These are phyloP conservation scores for Exophiala spinifera DNA, from an alignment of 2,329 filamentous ascomycete genomes.

Conservation along the genomic window DNA sequence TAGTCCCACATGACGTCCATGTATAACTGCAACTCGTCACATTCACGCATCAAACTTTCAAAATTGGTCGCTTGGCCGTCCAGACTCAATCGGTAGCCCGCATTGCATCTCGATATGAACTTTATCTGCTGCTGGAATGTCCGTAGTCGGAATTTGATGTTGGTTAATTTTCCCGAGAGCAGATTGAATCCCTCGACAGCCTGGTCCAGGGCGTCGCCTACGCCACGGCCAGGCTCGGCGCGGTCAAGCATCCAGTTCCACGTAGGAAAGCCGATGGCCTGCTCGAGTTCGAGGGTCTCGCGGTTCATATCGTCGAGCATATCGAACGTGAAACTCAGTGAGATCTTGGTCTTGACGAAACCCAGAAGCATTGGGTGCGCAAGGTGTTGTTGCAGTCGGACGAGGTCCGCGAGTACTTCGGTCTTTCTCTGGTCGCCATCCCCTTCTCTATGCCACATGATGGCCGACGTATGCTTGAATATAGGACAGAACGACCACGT, in stretches of 20 bases:
- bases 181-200: constrained; percentile 24
- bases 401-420: constrained; percentile 21
- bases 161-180: constrained; percentile 21
- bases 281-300: constrained; percentile 23
- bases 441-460: constrained; percentile 24
- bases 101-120: constrained; percentile 24
- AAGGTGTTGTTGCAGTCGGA: constrained; percentile 19
- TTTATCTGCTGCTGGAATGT: constrained; percentile 24
- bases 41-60: constrained; percentile 11
- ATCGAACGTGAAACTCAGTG: constrained; percentile 23
- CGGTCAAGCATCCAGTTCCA: constrained; percentile 26
- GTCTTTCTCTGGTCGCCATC: constrained; percentile 19
- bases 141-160: constrained; percentile 22
- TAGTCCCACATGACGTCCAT: constrained; percentile 25
- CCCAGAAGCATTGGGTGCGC: constrained; percentile 25
- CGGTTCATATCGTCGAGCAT: constrained; percentile 25
- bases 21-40: constrained; percentile 15
- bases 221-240: constrained; percentile 1
- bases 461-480: constrained; percentile 19
- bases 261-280: constrained; percentile 21
- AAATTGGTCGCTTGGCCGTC: neutral
- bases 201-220: constrained; percentile 17
- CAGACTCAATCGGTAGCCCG: constrained; percentile 9
- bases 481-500: constrained; percentile 18
- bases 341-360: constrained; percentile 25